Base-by-base conservation (phyloP, 2,329 filamentous ascomycete species). In the Mollisia scopiformis region DNA sequence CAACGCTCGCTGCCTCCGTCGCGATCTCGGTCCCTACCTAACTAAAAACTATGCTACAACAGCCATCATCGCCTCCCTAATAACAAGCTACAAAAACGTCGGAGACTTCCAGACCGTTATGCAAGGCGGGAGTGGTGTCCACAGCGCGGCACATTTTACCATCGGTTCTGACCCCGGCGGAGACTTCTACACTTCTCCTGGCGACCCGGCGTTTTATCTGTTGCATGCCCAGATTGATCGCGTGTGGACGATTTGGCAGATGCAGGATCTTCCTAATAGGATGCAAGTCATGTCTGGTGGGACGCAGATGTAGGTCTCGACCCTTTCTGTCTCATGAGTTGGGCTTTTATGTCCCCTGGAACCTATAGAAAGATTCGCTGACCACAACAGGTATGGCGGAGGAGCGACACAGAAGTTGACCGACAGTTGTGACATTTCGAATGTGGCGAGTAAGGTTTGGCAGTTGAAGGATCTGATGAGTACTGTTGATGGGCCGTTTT, bases 201-300 rank as follows among this genome's bases (percentile, higher is more conserved):
- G 75, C 2, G 79, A 81, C 57, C 79, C 79, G 1, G 77, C 69
- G 0, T 81, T 81, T 64, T 80, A 75, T 57, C 65, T 78, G 8
- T 76, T 80, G 57, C 79, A 81, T 58, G 76, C 72, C 0, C 73
- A 77, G 62, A 75, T 81, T 50, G 79, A 81, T 63, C 72, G 78
- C 10, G 69, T 80, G 54, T 79, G 78, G 68, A 79, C 76, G 62
- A 76, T 80, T 63, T 81, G 78, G 78, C 78, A 80, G 70, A 77
- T 76, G 49, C 73, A 78, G 14, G 74, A 80, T 63, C 30, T 66
- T 6, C 76, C 66, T 21, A 64, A 62, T 39, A 46, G 64, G 2
- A 57, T 59, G 55, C 62, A 64, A 27, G 57, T 62, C n/a, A 66
- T 66, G 23, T 31, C 55, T 43, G 62, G 64, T 16, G 62, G 60